Evolutionary conservation across 1,284 basidiomycete species (phyloP), one percentile per base, ranked within the genome.

Genomic region (Anthracocystis walkeri): DNA sequence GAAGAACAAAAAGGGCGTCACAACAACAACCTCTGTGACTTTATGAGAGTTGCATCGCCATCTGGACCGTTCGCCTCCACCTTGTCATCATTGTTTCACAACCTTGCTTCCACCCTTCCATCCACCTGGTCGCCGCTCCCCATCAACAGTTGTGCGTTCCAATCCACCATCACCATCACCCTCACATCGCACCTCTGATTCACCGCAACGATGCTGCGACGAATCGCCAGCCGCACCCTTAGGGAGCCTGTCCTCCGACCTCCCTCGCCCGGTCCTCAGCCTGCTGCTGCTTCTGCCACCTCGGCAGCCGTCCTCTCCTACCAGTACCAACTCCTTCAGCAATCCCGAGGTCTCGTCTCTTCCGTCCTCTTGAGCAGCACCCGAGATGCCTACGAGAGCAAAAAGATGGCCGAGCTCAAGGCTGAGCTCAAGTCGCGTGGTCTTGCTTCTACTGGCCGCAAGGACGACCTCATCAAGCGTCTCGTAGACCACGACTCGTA

Each of bases 401-500:
- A 74, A 58, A 75, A 73, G 49, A 59, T 80, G 41, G 60, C 60
- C 38, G 80, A 82, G 58, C 76, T 82, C 65, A 78, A 75, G 59
- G 54, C 74, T 4, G 65, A 80, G 29, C 74, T 82, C 65, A 74
- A 74, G 54, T 74, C 79, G 54, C 79, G 81, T 48, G 78, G 78
- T n/a, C 76, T 82, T 18, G 44, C 80, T 33, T 75, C 69, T n/a
- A 51, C 69, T 14, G 81, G 81, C 45, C 75, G 75, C 42, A 79
- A 81, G 65, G 76, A 77, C 0, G 78, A 82, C 42, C 75, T 82
- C 38, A 68, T 82, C 60, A 69, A 75, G 60, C 77, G 80, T 61
- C 69, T 82, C 27, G 72, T 79, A 40, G 72, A 80, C 46, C 75
- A 65, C 53, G 80, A 82, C 55, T 63, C 72, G 31, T 60, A 50